A percentile compares a stretch with the other conserved stretches of the same genome.
phyloP scores from a whole-genome alignment of 2,329 filamentous ascomycete genomes.

The Aspergillus carbonarius region DNA sequence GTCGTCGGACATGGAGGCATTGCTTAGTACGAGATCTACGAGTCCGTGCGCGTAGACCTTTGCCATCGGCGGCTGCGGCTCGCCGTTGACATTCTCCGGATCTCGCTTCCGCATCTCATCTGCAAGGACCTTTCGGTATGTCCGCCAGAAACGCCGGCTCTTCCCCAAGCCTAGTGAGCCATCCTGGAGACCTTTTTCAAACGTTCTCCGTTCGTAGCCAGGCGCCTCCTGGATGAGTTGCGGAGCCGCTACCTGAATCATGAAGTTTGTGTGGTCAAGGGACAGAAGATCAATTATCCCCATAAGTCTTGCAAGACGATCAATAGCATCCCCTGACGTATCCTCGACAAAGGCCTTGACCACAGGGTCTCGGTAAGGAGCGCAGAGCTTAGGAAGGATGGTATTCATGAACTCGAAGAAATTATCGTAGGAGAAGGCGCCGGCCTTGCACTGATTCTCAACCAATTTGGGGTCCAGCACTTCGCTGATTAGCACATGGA shows the following conservation, averaged over 20 bases:
- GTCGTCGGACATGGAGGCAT: slow-evolving; percentile 51
- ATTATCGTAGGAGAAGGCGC: slow-evolving; percentile 62
- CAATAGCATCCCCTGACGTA: slow-evolving; percentile 56
- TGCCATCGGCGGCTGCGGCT: slow-evolving; percentile 34
- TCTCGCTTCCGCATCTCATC: slow-evolving; percentile 54
- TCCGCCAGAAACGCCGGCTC: slow-evolving; percentile 57
- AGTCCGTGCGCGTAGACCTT: slow-evolving; percentile 61
- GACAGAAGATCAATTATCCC: slow-evolving; percentile 62
- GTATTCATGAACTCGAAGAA: slow-evolving; percentile 65
- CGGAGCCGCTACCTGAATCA: slow-evolving; percentile 60
- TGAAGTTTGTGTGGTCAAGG: slow-evolving; percentile 65
- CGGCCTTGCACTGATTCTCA: slow-evolving; percentile 57
- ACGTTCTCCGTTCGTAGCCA: slow-evolving; percentile 61
- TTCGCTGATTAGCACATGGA: slow-evolving; percentile 61
- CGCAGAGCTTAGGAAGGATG: slow-evolving; percentile 64
- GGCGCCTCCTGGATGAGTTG: slow-evolving; percentile 61
- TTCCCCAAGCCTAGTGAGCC: slow-evolving; percentile 53
- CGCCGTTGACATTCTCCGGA: slow-evolving; percentile 36
- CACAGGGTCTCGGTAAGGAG: slow-evolving; percentile 61
- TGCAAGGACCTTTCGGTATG: slow-evolving; percentile 38
- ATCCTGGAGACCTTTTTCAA: slow-evolving; percentile 55
- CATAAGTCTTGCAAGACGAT: slow-evolving; percentile 63
- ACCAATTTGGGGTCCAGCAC: slow-evolving; percentile 60
- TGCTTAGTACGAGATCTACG: slow-evolving; percentile 58
- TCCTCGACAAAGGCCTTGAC: slow-evolving; percentile 58